Percentiles rank a stretch among this genome's conserved stretches.
Conservation (phyloP, 1,284 basidiomycete species). For the Anthracocystis panici-leucophaei region DNA sequence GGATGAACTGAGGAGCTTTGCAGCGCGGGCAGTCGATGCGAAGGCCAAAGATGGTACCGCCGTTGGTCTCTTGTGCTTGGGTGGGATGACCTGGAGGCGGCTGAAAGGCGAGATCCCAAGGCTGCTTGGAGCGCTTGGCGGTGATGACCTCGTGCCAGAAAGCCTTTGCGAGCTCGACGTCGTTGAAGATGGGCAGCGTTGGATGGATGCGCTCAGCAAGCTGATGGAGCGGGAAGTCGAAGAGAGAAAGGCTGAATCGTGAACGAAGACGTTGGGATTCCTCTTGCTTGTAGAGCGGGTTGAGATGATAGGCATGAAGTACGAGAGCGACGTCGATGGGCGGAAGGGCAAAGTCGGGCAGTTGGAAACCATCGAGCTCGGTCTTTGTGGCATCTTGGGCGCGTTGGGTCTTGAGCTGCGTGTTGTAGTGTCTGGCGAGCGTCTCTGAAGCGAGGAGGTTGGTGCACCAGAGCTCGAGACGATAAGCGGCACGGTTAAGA, state of each 20-base stretch:
- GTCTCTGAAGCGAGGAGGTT: constrained; percentile 30
- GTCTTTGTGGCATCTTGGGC: constrained; percentile 1
- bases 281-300: constrained; percentile 38
- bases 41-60: constrained; percentile 45
- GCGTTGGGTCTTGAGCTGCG: neutral
- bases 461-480: constrained; percentile 52
- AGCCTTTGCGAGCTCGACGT: constrained; percentile 25
- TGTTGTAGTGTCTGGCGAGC: constrained; percentile 12
- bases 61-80: constrained; percentile 34
- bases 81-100: constrained; percentile 39
- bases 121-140: constrained; percentile 32
- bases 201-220: constrained; percentile 35
- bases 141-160: constrained; percentile 27
- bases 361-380: constrained; percentile 6
- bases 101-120: constrained; percentile 40
- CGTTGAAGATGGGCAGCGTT: constrained; percentile 35
- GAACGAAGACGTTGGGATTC: constrained; percentile 33
- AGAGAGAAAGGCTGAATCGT: constrained; percentile 18
- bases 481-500: constrained; percentile 52
- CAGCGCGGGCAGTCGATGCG: constrained; percentile 39
- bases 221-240: constrained; percentile 40
- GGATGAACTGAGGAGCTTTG: constrained; percentile 22
- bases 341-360: constrained; percentile 47
- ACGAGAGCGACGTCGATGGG: constrained; percentile 59
- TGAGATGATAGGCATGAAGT: constrained; percentile 56